These are phyloP conservation scores for Neonectria coccinea DNA, from an alignment of 2,329 filamentous ascomycete species.

Conservation along the genomic window DNA sequence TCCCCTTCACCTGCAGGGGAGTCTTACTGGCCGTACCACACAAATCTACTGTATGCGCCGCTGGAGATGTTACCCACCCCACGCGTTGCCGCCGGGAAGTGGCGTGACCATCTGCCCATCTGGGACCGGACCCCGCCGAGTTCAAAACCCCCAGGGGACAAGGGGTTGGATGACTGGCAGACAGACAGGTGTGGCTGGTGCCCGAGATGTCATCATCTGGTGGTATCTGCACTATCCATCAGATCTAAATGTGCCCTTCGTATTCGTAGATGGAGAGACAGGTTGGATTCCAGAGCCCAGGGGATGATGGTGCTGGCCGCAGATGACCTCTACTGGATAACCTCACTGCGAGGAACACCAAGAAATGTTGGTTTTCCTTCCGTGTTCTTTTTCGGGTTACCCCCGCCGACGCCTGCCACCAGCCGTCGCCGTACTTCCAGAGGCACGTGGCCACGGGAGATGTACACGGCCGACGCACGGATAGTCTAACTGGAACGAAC, in stretches of 20 bases:
- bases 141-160: not conserved
- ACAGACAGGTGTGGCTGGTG: slow-evolving; percentile 32
- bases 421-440: slow-evolving; percentile 18
- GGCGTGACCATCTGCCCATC: slow-evolving; percentile 46
- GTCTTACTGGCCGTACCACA: not conserved
- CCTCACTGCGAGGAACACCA: too few species aligned
- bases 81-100: slow-evolving; percentile 16
- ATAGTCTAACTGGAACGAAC: not conserved
- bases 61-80: slow-evolving; percentile 8
- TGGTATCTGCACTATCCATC: too few species aligned
- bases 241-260: too few species aligned
- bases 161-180: slow-evolving; percentile 6
- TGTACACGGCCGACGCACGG: not conserved
- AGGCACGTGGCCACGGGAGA: not conserved
- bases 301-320: too few species aligned
- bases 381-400: slow-evolving; percentile 2
- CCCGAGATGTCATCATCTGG: not conserved
- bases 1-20: not conserved
- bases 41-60: too few species aligned
- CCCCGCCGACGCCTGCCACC: slow-evolving; percentile 17
- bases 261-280: too few species aligned
- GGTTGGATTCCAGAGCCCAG: not conserved
- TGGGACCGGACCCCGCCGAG: slow-evolving; percentile 38
- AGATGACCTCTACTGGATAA: too few species aligned
- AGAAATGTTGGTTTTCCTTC: too few species aligned